A percentile compares a stretch with the other conserved stretches of the same genome.
phyloP scores from a whole-genome alignment of 305 asterid species.

The Fraxinus latifolia region DNA sequence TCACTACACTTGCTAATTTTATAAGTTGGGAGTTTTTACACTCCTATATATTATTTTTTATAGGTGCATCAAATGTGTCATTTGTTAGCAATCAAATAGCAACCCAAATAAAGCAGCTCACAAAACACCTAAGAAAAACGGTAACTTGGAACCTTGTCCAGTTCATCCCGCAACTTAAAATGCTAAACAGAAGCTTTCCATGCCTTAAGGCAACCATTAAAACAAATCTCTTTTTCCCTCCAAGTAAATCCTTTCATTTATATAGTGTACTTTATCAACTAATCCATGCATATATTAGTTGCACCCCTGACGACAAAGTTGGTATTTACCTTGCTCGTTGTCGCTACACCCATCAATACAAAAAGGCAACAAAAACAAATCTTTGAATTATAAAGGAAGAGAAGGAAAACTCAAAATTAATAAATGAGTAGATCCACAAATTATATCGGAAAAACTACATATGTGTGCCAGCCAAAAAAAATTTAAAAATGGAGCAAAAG shows the following conservation, averaged over 20 bases:
- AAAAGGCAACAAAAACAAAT: not conserved
- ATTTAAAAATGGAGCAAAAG: constrained; percentile 9
- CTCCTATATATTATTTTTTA: not conserved
- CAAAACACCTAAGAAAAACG: not conserved
- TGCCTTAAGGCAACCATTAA: not conserved
- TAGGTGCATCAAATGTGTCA: not conserved
- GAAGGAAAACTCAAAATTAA: constrained; percentile 1
- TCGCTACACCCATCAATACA: not conserved
- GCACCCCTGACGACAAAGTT: not conserved
- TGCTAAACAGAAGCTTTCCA: not conserved
- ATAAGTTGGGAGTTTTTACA: not conserved
- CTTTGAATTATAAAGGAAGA: not conserved
- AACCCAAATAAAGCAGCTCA: not conserved
- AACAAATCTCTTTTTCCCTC: not conserved
- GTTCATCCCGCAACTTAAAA: not conserved
- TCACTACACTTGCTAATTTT: not conserved
- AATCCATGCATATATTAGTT: not conserved
- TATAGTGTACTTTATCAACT: not conserved
- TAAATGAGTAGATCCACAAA: constrained; percentile 13
- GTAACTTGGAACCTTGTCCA: not conserved
- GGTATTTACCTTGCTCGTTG: not conserved
- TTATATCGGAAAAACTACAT: not conserved
- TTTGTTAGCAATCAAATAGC: not conserved
- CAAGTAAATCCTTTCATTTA: not conserved
- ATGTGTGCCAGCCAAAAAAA: not conserved